Conservation (phyloP, 208 protist species). For the Giardia muris region DNA sequence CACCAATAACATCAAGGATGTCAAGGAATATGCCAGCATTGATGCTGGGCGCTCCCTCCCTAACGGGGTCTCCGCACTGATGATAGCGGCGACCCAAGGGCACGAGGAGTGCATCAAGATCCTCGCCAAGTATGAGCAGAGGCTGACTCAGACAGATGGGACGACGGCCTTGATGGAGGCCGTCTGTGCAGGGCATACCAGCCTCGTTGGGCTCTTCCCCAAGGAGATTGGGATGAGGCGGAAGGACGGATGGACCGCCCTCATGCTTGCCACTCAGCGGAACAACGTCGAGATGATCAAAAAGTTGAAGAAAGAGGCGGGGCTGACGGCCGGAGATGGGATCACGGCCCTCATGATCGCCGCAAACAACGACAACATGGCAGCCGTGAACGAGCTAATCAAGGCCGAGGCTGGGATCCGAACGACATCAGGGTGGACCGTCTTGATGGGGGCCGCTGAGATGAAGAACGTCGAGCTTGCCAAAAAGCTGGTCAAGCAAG, state of each 20-base stretch:
- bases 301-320: not conserved
- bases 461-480: not conserved
- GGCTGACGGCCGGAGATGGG: not conserved
- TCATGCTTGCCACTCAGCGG: not conserved
- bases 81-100: not conserved
- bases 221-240: not conserved
- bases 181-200: not conserved
- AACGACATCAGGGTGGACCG: not conserved
- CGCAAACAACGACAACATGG: not conserved
- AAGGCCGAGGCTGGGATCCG: not conserved
- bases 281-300: not conserved
- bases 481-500: not conserved
- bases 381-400: not conserved
- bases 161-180: not conserved
- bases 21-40: not conserved
- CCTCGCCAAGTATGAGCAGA: not conserved
- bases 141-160: not conserved
- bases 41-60: not conserved
- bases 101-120: not conserved
- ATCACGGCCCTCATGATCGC: not conserved
- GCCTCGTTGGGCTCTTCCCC: not conserved
- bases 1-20: not conserved
- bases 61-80: not conserved
- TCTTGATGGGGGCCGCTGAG: not conserved
- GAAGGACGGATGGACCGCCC: not conserved